Evolutionary conservation across 2,329 filamentous ascomycete genomes (phyloP).

Genomic region (Didymella pomorum): DNA sequence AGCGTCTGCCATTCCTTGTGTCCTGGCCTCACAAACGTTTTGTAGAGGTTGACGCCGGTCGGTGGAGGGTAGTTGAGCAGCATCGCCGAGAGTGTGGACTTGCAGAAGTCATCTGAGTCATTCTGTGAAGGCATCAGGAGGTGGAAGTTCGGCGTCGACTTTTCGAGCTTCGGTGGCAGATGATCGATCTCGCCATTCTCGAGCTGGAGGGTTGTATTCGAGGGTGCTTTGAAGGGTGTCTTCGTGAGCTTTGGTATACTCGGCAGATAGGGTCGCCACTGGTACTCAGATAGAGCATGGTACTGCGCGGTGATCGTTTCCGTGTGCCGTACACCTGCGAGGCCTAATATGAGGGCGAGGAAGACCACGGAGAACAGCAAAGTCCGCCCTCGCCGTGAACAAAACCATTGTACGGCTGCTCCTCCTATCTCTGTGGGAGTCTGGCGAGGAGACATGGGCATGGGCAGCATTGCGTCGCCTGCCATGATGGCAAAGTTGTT

Average conservation of each 20-base stretch:
- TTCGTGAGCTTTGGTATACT: conserved; percentile 35
- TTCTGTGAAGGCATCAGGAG: conserved; percentile 61
- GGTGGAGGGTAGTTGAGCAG: conserved; percentile 67
- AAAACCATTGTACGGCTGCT: conserved; percentile 43
- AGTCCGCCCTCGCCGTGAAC: conserved; percentile 42
- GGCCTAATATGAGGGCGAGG: conserved; percentile 30
- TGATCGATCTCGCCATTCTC: conserved; percentile 43
- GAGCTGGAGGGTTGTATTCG: conserved; percentile 45
- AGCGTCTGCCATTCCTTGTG: conserved; percentile 57
- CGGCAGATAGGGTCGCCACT: conserved; percentile 42
- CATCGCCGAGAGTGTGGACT: conserved; percentile 64
- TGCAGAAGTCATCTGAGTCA: conserved; percentile 63
- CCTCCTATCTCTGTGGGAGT: conserved; percentile 33
- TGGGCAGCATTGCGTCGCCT: conserved; percentile 34
- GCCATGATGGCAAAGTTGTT: conserved; percentile 25
- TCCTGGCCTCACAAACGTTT: conserved; percentile 23
- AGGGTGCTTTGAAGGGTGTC: conserved; percentile 42
- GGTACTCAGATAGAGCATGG: conserved; percentile 38
- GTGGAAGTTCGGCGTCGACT: conserved; percentile 58
- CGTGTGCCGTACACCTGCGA: conserved; percentile 14
- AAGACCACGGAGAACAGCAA: conserved; percentile 33
- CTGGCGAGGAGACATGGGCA: conserved; percentile 38
- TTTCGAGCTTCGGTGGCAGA: conserved; percentile 41
- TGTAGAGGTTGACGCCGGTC: conserved; percentile 60
- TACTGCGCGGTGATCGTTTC: conserved; percentile 40